Evolutionary conservation across 164 flowering plant species (phyloP).

Genomic region (Umbellularia californica): DNA sequence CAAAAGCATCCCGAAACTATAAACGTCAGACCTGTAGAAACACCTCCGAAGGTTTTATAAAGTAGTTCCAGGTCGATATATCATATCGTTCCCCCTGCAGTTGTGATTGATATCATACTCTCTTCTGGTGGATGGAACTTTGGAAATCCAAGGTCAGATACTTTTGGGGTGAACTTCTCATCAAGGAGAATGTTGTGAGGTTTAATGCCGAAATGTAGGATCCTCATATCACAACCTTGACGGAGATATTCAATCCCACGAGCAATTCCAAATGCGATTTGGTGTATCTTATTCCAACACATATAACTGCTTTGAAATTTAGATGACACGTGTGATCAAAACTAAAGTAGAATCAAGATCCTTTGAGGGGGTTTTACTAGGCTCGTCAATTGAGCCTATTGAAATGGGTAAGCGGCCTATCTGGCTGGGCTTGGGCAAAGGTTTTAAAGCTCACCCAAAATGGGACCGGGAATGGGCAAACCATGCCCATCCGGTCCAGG

Average conservation of each 20-base stretch:
- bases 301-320: neutral
- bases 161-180: constrained; percentile 6
- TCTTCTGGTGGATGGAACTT: neutral
- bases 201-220: too few relatives aligned
- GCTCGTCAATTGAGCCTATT: too few relatives aligned
- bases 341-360: too few relatives aligned
- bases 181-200: neutral
- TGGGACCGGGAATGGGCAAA: too few relatives aligned
- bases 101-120: neutral
- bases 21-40: neutral
- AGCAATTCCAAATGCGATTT: constrained; percentile 2
- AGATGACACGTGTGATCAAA: too few relatives aligned
- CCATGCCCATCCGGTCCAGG: too few relatives aligned
- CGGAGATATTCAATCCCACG: too few relatives aligned
- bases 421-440: too few relatives aligned
- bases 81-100: constrained; percentile 6
- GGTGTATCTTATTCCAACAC: neutral
- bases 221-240: too few relatives aligned
- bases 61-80: constrained; percentile 10
- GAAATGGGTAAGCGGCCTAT: too few relatives aligned
- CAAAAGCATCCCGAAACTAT: constrained; percentile 10
- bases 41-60: neutral
- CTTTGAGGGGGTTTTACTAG: too few relatives aligned
- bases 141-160: constrained; percentile 6
- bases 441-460: too few relatives aligned